Evolutionary conservation across 2,329 filamentous ascomycete genomes (phyloP), one percentile per base, ranked within the genome.

Genomic region (Didymella lethalis): DNA sequence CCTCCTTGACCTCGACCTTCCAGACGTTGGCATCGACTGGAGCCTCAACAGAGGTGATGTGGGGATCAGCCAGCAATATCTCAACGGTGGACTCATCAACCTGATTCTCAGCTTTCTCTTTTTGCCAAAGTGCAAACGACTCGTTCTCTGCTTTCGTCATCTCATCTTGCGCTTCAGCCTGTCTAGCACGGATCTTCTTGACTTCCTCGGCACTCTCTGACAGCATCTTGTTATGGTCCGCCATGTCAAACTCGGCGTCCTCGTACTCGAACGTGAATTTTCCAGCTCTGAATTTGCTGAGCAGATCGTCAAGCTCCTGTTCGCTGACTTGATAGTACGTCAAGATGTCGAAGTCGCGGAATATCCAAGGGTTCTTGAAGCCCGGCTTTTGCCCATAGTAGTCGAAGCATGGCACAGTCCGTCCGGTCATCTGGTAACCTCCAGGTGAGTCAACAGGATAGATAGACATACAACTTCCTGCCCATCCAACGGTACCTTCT

Each of bases 371-470:
- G 0, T 78, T 71, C 2, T 70, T 75, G 64, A 85, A 86, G 1
- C 81, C 81, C 0, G 74, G 72, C 61, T 85, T 85, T 63, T 78
- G 82, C 0, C 83, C 82, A 7, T 84, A 78, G 36, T 81, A 80
- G 62, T 87, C 85, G 45, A 83, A 82, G 16, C 82, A 81, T 0
- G 83, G 82, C 2, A 85, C 80, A 0, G 84, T 85, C 48, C 82
- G 76, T 0, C 82, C 83, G 0, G 79, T 81, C 72, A 84, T 80
- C 72, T 85, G 83, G 58, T 86, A 86, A 0, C 85, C 85, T 5
- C 85, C 85, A 0, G 84, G 85, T 0, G 80, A 82, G 61, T 86
- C 84, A 14, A 85, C 83, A 4, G 83, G 84, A 59, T 86, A 86
- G 12, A 86, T 77, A 0, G 73, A 78, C 73, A 85, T 82, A 69